Evolutionary conservation across 2,329 filamentous ascomycete genomes (phyloP).

Genomic region (Cladosporium sphaerospermum): DNA sequence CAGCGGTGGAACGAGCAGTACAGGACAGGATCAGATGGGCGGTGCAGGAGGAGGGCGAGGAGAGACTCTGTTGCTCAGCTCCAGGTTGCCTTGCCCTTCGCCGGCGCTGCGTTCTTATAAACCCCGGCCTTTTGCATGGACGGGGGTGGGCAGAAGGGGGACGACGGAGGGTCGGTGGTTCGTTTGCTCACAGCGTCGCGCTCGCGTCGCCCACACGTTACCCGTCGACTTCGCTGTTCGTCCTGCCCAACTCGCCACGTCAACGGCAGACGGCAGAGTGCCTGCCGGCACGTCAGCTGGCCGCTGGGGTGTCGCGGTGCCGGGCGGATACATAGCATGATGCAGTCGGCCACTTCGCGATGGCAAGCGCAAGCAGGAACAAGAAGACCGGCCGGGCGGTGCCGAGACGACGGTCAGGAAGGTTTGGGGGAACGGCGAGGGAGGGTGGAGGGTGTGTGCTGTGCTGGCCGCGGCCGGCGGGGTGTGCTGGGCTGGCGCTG

Average conservation of each 20-base stretch:
- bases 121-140: constrained; percentile 7
- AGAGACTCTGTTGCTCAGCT: constrained; percentile 3
- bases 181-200: constrained; percentile 6
- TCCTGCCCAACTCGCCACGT: constrained; percentile 11
- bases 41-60: background rate
- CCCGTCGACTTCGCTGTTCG: constrained; percentile 11
- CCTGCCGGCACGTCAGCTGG: constrained; percentile 5
- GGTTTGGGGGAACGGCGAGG: background rate
- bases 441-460: constrained; percentile 6
- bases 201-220: constrained; percentile 7
- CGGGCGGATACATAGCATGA: background rate
- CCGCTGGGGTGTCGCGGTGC: constrained; percentile 5
- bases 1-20: too few species aligned
- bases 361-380: background rate
- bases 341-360: constrained; percentile 5
- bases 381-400: constrained; percentile 5
- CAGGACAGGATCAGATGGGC: too few species aligned
- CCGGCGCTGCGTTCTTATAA: constrained; percentile 4
- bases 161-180: background rate
- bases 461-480: background rate
- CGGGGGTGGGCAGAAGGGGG: background rate
- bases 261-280: constrained; percentile 8
- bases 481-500: background rate
- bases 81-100: background rate
- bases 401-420: background rate